Base-by-base conservation (phyloP, 495 filamentous ascomycete genomes). In the Thermochaetoides thermophila region DNA sequence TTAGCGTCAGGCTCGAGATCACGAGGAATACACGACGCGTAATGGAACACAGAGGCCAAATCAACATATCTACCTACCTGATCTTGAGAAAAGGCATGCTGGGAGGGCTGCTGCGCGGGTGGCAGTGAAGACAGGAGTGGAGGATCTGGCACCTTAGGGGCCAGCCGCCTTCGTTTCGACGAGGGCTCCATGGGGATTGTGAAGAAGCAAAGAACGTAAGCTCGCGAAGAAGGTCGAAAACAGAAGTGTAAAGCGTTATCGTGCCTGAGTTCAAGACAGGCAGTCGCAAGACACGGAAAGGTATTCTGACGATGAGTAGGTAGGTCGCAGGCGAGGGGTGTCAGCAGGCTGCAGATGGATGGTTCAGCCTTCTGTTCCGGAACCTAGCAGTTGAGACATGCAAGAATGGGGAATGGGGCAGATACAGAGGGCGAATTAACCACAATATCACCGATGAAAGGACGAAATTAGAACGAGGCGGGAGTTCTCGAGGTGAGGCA, bases 101-200 rank as follows among this genome's bases (percentile, higher is more conserved):
- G 21, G 17, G 45, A 29, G 11, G 38, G 22, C n/a, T 37, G 38
- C 31, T 42, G 43, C 10, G 49, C 34, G 25, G 44, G 37, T 2
- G 42, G 33, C 11, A 42, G 16, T 6, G 48, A 17, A 20, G 39
- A 17, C 18, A 31, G 25, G 16, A 37, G 21, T 12, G 44, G 39
- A 26, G 41, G 39, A 17, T 56, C 51, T 24, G 49, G 42, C 17
- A 55, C 46, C 32, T 58, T 58, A 14, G 55, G 55, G 16, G 55
- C 55, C 40, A 58, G 40, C 40, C 51, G 46, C 43, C 53, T 48
- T 27, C 55, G 50, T 27, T 56, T 58, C 18, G 50, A 45, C 14
- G 48, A 50, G 13, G 55, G 55, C 32, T 58, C 53, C 54, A 57
- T 57, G 31, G 38, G n/a, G n/a, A n/a, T n/a, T 23, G 14, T 11